phyloP scores from a whole-genome alignment of 208 protist species.

The Leishmania turanica region DNA sequence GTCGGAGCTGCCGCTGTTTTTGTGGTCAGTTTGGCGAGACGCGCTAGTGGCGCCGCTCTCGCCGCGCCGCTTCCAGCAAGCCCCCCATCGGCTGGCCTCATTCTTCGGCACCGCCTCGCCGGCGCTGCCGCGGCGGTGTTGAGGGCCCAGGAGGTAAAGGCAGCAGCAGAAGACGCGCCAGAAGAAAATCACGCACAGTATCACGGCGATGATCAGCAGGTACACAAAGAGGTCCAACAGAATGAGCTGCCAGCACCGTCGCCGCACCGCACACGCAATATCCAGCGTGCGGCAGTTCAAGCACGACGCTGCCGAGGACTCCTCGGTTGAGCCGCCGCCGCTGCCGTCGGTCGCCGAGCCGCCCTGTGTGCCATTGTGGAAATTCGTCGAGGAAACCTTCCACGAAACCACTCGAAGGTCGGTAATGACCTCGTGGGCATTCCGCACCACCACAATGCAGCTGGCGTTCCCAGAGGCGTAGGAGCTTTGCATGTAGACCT shows the following conservation, averaged over 20 bases:
- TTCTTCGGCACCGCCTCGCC: neutral
- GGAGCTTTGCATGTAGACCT: slow-evolving; percentile 49
- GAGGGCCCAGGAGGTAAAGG: neutral
- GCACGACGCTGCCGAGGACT: slow-evolving; percentile 22
- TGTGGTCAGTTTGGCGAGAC: neutral
- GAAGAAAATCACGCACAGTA: slow-evolving; percentile 33
- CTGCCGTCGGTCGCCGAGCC: slow-evolving; percentile 10
- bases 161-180: slow-evolving; percentile 35
- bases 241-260: slow-evolving; percentile 25
- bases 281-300: slow-evolving; percentile 33
- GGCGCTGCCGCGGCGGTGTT: neutral
- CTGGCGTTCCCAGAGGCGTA: slow-evolving; percentile 13
- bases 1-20: neutral
- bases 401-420: slow-evolving; percentile 44
- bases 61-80: neutral
- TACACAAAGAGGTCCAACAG: slow-evolving; percentile 26
- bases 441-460: slow-evolving; percentile 57
- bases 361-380: slow-evolving; percentile 68
- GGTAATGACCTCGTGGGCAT: slow-evolving; percentile 47
- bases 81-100: neutral
- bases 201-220: slow-evolving; percentile 11
- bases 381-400: slow-evolving; percentile 26
- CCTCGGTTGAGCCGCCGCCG: slow-evolving; percentile 5
- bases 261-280: slow-evolving; percentile 26
- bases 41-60: neutral